Percentiles rank a stretch among this genome's conserved stretches.
Conservation (phyloP, 176 grass and related monocot genomes). For the Carex kokanica region DNA sequence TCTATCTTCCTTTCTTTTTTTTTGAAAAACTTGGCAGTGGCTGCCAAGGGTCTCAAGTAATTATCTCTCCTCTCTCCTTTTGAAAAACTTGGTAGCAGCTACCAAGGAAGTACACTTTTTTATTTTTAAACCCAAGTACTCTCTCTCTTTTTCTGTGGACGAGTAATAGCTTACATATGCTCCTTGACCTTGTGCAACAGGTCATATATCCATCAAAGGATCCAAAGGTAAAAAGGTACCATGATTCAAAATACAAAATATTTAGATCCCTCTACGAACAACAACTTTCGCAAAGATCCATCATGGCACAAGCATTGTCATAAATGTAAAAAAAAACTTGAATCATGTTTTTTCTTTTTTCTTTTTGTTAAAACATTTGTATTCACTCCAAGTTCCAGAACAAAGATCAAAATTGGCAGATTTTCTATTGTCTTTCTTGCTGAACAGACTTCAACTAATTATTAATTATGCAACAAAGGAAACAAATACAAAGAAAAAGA, state of each 20-base stretch:
- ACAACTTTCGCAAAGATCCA: constrained; percentile 51
- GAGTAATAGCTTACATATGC: not conserved
- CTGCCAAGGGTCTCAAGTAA: not conserved
- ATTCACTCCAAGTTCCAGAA: not conserved
- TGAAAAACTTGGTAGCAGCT: not conserved
- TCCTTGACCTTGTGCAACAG: constrained; percentile 38
- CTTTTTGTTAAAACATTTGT: not conserved
- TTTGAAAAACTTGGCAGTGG: not conserved
- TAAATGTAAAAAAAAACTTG: constrained; percentile 25
- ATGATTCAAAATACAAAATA: constrained; percentile 80
- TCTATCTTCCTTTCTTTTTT: not conserved
- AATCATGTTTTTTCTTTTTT: not conserved
- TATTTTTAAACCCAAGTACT: not conserved
- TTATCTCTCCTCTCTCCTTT: not conserved
- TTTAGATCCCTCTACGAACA: constrained; percentile 87
- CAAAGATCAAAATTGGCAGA: not conserved
- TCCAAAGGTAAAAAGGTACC: constrained; percentile 78
- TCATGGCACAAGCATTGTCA: constrained; percentile 60
- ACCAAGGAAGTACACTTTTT: too few relatives aligned
- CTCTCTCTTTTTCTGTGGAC: not conserved
- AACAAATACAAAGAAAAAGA: constrained; percentile 7
- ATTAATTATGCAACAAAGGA: not conserved
- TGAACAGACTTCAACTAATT: constrained; percentile 21
- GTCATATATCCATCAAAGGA: constrained; percentile 68
- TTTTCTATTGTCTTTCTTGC: constrained; percentile 9